phyloP scores from a whole-genome alignment of 371 early-diverging fungal genomes.

The Zopfochytrium polystomum region DNA sequence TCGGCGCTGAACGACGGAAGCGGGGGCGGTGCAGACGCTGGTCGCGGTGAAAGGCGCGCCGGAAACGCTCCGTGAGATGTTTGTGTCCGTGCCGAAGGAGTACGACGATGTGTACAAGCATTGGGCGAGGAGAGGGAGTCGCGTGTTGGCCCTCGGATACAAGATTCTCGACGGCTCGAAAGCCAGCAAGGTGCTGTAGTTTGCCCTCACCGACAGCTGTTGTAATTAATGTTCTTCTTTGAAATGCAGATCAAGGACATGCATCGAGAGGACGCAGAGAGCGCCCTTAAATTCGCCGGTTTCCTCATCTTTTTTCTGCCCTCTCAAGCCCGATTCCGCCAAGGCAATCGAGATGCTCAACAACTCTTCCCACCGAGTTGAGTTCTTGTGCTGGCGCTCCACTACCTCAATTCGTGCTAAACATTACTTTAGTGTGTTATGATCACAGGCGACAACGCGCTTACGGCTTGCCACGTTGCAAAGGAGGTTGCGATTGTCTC shows the following conservation, averaged over 20 bases:
- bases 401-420: not conserved
- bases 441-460: conserved; percentile 99
- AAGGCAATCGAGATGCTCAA: conserved; percentile 86
- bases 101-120: conserved; percentile 93
- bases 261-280: conserved; percentile 80
- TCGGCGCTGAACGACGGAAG: conserved; percentile 38
- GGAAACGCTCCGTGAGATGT: conserved; percentile 89
- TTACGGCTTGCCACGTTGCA: conserved; percentile 98
- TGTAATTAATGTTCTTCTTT: not conserved
- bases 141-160: conserved; percentile 96
- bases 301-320: conserved; percentile 97
- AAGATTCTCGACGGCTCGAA: conserved; percentile 61
- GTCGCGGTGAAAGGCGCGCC: conserved; percentile 99
- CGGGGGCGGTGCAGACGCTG: conserved; percentile 60
- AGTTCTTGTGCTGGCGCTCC: too few species aligned
- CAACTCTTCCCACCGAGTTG: conserved; percentile 88
- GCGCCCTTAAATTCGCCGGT: conserved; percentile 87
- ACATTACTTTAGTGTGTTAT: conserved; percentile 66
- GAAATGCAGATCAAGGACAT: conserved; percentile 47
- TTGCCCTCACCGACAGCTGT: not conserved
- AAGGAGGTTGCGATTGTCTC: conserved; percentile 90
- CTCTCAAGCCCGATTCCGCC: conserved; percentile 92
- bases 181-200: not conserved
- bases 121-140: conserved; percentile 93
- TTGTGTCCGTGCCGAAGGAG: conserved; percentile 69